These are phyloP conservation scores for Emericellopsis cladophorae DNA, from an alignment of 2,329 filamentous ascomycete species.

Conservation along the genomic window DNA sequence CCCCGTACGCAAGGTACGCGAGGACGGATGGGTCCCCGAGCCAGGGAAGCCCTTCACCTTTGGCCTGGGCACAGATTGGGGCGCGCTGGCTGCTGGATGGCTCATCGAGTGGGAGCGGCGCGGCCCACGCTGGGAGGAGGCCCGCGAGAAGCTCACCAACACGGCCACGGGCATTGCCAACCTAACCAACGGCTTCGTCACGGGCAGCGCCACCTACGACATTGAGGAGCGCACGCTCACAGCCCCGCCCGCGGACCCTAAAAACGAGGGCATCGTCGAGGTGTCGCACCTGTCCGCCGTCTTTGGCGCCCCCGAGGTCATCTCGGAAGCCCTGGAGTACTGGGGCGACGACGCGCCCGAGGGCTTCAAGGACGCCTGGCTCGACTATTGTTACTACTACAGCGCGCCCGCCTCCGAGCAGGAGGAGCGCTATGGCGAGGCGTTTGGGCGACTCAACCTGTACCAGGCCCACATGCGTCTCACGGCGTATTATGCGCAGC, in stretches of 20 bases:
- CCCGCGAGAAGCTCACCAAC: conserved; percentile 32
- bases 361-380: conserved; percentile 39
- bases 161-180: conserved; percentile 36
- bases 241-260: conserved; percentile 37
- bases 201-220: conserved; percentile 39
- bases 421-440: conserved; percentile 33
- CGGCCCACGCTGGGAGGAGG: conserved; percentile 38
- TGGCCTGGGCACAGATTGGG: conserved; percentile 46
- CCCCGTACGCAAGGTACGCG: conserved; percentile 44
- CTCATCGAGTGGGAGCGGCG: conserved; percentile 47
- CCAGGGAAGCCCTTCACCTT: conserved; percentile 29
- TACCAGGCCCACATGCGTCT: conserved; percentile 45
- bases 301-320: conserved; percentile 45
- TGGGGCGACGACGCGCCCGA: conserved; percentile 28
- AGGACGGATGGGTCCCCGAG: conserved; percentile 32
- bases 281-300: conserved; percentile 44
- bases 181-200: conserved; percentile 46
- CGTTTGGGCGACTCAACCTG: conserved; percentile 33
- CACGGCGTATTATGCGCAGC: conserved; percentile 37
- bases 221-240: conserved; percentile 32
- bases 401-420: conserved; percentile 35
- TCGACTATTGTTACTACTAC: conserved; percentile 50
- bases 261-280: conserved; percentile 35
- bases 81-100: conserved; percentile 42
- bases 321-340: conserved; percentile 40